Evolutionary conservation across 768 basidiomycete species (phyloP), one percentile per base, ranked within the genome.

Genomic region (Leccinum broughii): DNA sequence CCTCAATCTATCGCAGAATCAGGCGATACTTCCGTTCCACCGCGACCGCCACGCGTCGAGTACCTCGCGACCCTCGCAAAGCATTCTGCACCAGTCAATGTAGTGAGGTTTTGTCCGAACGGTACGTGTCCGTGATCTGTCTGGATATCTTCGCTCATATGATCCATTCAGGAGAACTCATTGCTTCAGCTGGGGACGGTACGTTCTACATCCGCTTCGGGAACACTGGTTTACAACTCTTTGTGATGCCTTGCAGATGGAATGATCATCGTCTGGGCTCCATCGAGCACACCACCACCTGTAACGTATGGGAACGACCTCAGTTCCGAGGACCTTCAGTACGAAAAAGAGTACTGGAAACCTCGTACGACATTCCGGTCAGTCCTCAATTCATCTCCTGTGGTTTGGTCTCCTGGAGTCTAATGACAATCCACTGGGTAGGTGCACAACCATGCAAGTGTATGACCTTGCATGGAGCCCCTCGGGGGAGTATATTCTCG

Each of bases 391-490:
- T 44, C 48, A 22, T 62, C 26, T 7, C 28, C 11, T 22, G 3
- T 37, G 20, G 32, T 34, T 51, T 22, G 14, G 20, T 39, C 14
- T 24, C n/a, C 28, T 37, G 52, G 1, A 52, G 50, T 49, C 59
- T 69, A 11, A 70, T 46, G 2, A n/a, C 32, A 13, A 3, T 57
- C 32, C 15, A 9, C 17, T 30, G 48, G 28, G 22, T 50, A 96
- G 95, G 59, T 93, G 92, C 65, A 92, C 94, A 2, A 88, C 89
- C 4, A 93, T 95, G 85, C 94, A 98, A 73, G 94, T 98, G 6
- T 99, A 99, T 73, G 97, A 99, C 70, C 80, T 99, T 26, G 93
- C 95, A 0, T 99, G 97, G 97, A 94, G 92, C 65, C 97, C 97
- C 0, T 89, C 90, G 17, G 94, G 96, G 34, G 92, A 95, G 63